Base-by-base conservation (phyloP, 2,329 filamentous ascomycete genomes). In the Penicillium griseofulvum region DNA sequence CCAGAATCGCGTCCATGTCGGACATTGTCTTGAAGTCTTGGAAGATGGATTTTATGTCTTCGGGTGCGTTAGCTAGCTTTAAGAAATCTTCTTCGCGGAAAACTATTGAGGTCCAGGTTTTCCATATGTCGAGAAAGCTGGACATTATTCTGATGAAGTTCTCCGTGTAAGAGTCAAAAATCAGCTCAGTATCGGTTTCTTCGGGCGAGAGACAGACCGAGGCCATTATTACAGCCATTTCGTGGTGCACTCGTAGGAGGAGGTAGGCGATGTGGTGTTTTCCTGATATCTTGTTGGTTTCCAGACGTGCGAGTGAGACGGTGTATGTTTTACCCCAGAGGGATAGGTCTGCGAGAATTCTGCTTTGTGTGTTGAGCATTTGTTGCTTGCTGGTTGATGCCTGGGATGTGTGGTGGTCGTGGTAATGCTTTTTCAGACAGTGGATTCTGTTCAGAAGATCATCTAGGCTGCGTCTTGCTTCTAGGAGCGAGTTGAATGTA, bases 141-240 rank as follows among this genome's bases (percentile, higher is more conserved):
- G 29, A 14, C 14, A 68, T 45, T 7, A 68, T 61, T 1, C 49
- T 34, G 14, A 60, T 16, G 54, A 72, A 68, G 4, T 43, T 41
- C 6, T 53, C 33, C 0, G 63, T 65, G 36, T 70, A 58, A 0
- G 41, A 14, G 41, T 71, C 70, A 39, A 66, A 71, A 0, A 56
- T 49, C 22, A 56, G 56, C 52, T 72, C 63, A 4, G 45, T 28
- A 10, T 73, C 64, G 8, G 48, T 42, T 72, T 5, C 52, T 9
- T 34, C 48, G 19, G 42, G 33, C 1, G 33, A 70, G 63, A 64
- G 50, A 17, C 52, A 56, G 14, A 52, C 56, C 11, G 45, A 58
- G 5, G 66, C 65, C 71, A 81, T 79, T 52, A 82, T 76, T 5
- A 58, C 65, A 0, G 73, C 71, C 74, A 82, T 73, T 48, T 65